These are phyloP conservation scores for Scenedesmus sp. DNA, from an alignment of 163 green algal genomes.

Conservation along the genomic window DNA sequence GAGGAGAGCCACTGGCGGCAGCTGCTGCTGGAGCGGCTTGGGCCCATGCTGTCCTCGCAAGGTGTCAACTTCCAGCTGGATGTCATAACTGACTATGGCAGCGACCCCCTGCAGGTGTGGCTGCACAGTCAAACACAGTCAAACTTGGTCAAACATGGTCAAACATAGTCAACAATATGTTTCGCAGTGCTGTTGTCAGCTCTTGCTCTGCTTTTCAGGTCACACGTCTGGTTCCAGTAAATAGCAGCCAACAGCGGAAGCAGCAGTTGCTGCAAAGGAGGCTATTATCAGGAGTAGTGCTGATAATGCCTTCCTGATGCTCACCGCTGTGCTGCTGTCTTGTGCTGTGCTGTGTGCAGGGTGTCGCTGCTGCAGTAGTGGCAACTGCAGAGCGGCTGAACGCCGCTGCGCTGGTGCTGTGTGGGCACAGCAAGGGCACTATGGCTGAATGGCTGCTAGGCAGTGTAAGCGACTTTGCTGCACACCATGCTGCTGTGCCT, in stretches of 20 bases:
- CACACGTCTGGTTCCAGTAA: no score
- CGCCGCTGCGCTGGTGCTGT: slow-evolving; percentile 29
- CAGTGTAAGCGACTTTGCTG: slow-evolving; percentile 39
- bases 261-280: no score
- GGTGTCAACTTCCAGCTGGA: slow-evolving; percentile 28
- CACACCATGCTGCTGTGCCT: slow-evolving; percentile 30
- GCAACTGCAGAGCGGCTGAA: slow-evolving; percentile 4
- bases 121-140: not conserved
- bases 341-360: not conserved
- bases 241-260: no score
- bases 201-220: no score
- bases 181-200: no score
- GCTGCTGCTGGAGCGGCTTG: slow-evolving; percentile 22
- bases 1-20: slow-evolving; percentile 24
- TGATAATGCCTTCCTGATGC: no score
- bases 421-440: slow-evolving; percentile 32
- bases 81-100: slow-evolving; percentile 43
- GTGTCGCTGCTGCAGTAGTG: slow-evolving; percentile 28
- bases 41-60: not conserved
- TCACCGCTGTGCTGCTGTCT: not conserved
- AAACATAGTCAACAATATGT: no score
- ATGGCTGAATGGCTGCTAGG: slow-evolving; percentile 38
- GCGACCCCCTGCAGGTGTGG: slow-evolving; percentile 4
- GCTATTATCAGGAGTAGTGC: no score
- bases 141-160: no score